These are phyloP conservation scores for Phytophthora pinifolia DNA, from an alignment of 352 stramenopile species.

Conservation along the genomic window DNA sequence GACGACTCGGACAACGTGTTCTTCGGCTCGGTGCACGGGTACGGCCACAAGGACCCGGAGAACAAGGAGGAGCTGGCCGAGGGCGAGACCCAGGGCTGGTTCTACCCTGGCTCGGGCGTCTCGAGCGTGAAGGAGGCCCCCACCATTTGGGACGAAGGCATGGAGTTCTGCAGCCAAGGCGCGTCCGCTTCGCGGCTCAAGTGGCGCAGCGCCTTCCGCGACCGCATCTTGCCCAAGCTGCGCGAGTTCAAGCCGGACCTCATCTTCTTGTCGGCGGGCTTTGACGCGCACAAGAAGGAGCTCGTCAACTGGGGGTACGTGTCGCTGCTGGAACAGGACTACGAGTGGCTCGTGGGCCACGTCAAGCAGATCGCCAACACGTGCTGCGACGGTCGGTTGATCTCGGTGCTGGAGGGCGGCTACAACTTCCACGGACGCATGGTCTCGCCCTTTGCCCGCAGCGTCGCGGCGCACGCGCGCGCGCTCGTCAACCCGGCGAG, in stretches of 20 bases:
- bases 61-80: constrained; percentile 37
- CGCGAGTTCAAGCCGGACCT: constrained; percentile 67
- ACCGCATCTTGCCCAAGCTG: constrained; percentile 59
- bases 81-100: constrained; percentile 55
- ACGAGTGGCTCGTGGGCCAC: constrained; percentile 77
- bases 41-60: constrained; percentile 72
- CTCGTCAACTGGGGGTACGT: constrained; percentile 82
- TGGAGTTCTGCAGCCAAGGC: constrained; percentile 53
- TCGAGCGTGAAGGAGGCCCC: constrained; percentile 40
- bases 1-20: constrained; percentile 95
- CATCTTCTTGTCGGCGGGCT: constrained; percentile 82
- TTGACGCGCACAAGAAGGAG: constrained; percentile 82
- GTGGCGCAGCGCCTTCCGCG: constrained; percentile 76
- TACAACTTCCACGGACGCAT: constrained; percentile 89
- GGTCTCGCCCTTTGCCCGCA: constrained; percentile 79
- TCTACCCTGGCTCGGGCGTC: constrained; percentile 77
- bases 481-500: constrained; percentile 54
- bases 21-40: constrained; percentile 92
- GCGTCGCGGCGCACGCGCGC: constrained; percentile 67
- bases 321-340: constrained; percentile 79
- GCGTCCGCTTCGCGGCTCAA: constrained; percentile 62
- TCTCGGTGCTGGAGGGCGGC: constrained; percentile 85
- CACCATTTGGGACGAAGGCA: constrained; percentile 68
- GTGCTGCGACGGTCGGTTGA: constrained; percentile 68
- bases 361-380: constrained; percentile 77